A percentile compares a stretch with the other conserved stretches of the same genome.
Conservation (phyloP, 1,284 basidiomycete genomes). For the Anthracocystis setariae region DNA sequence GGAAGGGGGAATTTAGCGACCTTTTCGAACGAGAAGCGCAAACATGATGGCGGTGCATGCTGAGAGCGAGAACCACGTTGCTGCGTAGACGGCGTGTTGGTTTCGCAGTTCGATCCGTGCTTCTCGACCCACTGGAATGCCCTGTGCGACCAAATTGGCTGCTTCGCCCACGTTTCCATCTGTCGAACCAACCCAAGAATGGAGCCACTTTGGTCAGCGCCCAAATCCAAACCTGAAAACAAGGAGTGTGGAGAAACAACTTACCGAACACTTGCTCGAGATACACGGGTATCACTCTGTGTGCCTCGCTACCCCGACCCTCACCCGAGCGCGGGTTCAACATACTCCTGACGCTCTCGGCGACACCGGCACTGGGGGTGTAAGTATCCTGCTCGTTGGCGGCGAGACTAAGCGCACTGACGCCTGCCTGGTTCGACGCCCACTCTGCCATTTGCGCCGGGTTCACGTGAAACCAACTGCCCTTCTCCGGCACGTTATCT, state of each 20-base stretch:
- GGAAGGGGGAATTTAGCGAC: slow-evolving; percentile 22
- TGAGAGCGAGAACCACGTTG: slow-evolving; percentile 76
- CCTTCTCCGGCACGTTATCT: slow-evolving; percentile 81
- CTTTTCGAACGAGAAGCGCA: slow-evolving; percentile 42
- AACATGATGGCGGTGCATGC: slow-evolving; percentile 61
- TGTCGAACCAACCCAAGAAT: too few species aligned
- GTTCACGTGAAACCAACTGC: slow-evolving; percentile 87
- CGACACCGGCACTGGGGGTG: slow-evolving; percentile 46
- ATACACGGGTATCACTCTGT: slow-evolving; percentile 56
- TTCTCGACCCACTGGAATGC: slow-evolving; percentile 84
- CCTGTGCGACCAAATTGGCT: slow-evolving; percentile 75
- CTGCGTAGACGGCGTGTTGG: slow-evolving; percentile 92
- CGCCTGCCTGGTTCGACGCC: slow-evolving; percentile 84
- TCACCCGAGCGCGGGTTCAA: too few species aligned
- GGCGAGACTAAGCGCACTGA: slow-evolving; percentile 68
- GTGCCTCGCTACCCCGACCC: slow-evolving; percentile 4
- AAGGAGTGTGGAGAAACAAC: not conserved
- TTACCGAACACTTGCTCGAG: slow-evolving; percentile 64
- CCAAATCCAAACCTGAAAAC: too few species aligned
- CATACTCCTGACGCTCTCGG: slow-evolving; percentile 43
- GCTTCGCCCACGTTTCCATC: slow-evolving; percentile 83
- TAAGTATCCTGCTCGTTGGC: slow-evolving; percentile 28
- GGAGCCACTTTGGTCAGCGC: too few species aligned
- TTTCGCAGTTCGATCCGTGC: slow-evolving; percentile 90
- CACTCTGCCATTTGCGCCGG: slow-evolving; percentile 81